Base-by-base conservation (phyloP, 768 basidiomycete species). In the Rhodotorula diobovata region DNA sequence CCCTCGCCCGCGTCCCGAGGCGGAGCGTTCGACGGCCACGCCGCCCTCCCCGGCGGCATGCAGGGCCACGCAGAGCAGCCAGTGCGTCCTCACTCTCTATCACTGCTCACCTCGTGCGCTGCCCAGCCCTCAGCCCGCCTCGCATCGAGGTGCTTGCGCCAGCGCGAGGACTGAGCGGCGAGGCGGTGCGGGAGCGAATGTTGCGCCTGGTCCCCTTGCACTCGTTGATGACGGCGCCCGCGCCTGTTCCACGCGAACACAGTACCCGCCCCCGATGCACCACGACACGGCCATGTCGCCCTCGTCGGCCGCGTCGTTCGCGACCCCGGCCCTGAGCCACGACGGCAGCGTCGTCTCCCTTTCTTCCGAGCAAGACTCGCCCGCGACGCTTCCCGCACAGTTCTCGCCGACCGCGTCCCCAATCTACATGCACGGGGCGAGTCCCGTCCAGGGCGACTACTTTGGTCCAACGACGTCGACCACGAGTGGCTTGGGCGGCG, bases 271-370 rank as follows among this genome's bases (percentile, higher is more conserved):
- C 0, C 30, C 30, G 18, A 25, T 50, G 32, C 60, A 61, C 60
- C 60, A 61, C 61, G 61, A 62, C 48, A 50, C 61, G 25, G 34
- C 23, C 56, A 25, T 62, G 34, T 62, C 61, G 30, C 61, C 61
- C 46, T 9, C 32, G 51, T 53, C 51, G 51, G 51, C 51, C 25
- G 35, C 61, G 2, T 34, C 61, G 18, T 51, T 51, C 61, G 48
- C 35, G 11, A 62, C 61, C 8, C 61, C 61, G 48, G 61, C 61
- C 37, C 61, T 62, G 20, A 43, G 35, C 41, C 21, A 20, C 56
- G 34, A n/a, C 34, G 12, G 37, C 37, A 15, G 20, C 37, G 57
- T 20, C 57, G 39, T 58, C 39, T 46, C 59, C 45, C 30, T 48
- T 28, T 61, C 61, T 28, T 51, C 61, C 2, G 51, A 48, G n/a